A percentile compares a stretch with the other conserved stretches of the same genome.
Evolutionary conservation across 768 basidiomycete species (phyloP).

Genomic region (Psilocybe azurescens): DNA sequence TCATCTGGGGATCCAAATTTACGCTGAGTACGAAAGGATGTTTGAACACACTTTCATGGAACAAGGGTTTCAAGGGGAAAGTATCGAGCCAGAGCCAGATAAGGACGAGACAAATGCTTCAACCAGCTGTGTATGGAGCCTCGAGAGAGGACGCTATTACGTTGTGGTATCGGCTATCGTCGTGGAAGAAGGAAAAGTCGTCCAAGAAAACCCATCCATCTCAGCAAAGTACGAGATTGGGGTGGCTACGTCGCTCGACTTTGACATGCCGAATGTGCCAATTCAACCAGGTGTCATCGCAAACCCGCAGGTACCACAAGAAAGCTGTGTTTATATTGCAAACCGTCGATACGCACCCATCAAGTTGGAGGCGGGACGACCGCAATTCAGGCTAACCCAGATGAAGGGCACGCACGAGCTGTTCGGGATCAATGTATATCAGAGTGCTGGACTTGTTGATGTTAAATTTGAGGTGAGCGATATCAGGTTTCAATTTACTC

Average conservation of each 20-base stretch:
- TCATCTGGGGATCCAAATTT: constrained; percentile 6
- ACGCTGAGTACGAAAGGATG: constrained; percentile 9
- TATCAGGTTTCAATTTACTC: neutral
- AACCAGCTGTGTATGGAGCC: constrained; percentile 12
- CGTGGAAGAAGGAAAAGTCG: neutral
- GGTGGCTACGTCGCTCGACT: constrained; percentile 9
- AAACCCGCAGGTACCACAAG: constrained; percentile 11
- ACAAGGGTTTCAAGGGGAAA: constrained; percentile 6
- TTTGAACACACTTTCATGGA: constrained; percentile 14
- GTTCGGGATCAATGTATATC: constrained; percentile 9
- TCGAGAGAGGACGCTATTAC: constrained; percentile 12
- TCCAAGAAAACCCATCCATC: neutral
- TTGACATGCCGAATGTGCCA: constrained; percentile 8
- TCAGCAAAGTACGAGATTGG: constrained; percentile 16
- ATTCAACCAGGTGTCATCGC: constrained; percentile 7
- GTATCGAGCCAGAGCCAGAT: constrained; percentile 5
- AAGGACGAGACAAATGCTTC: constrained; percentile 6
- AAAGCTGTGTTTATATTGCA: constrained; percentile 15
- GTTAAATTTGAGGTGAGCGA: constrained; percentile 9
- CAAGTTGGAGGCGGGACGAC: constrained; percentile 9
- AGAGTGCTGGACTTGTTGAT: constrained; percentile 1
- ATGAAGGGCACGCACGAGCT: constrained; percentile 15
- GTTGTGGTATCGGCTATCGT: constrained; percentile 15
- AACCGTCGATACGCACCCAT: constrained; percentile 17
- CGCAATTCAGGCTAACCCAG: constrained; percentile 14